Conservation (phyloP, 768 basidiomycete genomes). For the Ephemerocybe angulata region DNA sequence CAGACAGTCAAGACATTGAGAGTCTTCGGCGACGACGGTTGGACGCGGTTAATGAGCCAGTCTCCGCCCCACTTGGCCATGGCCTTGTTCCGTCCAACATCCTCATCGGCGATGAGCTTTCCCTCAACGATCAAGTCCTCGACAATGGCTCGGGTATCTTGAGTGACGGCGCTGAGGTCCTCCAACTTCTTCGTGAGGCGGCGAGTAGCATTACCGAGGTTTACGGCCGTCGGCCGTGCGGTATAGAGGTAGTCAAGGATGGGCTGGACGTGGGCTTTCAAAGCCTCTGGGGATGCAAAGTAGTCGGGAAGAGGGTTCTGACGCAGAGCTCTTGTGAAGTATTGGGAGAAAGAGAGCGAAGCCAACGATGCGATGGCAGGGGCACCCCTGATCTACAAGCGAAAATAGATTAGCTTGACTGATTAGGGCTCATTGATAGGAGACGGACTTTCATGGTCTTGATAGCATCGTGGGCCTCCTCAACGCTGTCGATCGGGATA, state of each 20-base stretch:
- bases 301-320: conserved; percentile 48
- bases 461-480: conserved; percentile 91
- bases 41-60: conserved; percentile 65
- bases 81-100: conserved; percentile 77
- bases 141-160: conserved; percentile 46
- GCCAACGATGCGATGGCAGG: conserved; percentile 95
- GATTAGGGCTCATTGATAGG: conserved; percentile 1
- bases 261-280: conserved; percentile 53
- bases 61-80: conserved; percentile 86
- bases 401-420: conserved; percentile 7
- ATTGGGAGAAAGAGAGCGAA: conserved; percentile 67
- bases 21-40: conserved; percentile 35
- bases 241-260: conserved; percentile 73
- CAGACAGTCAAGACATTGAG: conserved; percentile 91
- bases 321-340: conserved; percentile 53
- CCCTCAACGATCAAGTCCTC: conserved; percentile 68
- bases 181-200: conserved; percentile 58
- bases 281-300: conserved; percentile 46
- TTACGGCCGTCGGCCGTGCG: conserved; percentile 95
- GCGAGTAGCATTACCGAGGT: conserved; percentile 82
- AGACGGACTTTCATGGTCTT: conserved; percentile 83
- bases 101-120: conserved; percentile 75
- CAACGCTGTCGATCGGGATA: conserved; percentile 61
- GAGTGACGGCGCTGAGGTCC: conserved; percentile 36
- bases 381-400: conserved; percentile 74